Conservation (phyloP, 1,284 basidiomycete genomes). For the Ustilago tritici region DNA sequence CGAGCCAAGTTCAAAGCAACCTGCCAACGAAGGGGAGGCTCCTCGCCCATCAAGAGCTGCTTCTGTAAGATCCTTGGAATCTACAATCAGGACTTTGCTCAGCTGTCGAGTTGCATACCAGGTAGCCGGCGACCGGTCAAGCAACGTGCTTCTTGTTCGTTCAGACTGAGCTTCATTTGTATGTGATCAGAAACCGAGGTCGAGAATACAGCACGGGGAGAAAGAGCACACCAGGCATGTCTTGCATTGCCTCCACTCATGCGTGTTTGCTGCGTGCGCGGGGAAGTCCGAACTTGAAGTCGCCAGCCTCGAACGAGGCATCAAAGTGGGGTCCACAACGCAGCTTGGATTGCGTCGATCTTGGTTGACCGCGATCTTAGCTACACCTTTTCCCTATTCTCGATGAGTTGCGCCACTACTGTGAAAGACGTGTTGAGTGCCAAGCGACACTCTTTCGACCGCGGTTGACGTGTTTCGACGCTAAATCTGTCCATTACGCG, state of each 20-base stretch:
- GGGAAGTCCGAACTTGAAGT: neutral
- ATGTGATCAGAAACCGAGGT: neutral
- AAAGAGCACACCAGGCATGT: neutral
- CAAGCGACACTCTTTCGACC: slow-evolving; percentile 6
- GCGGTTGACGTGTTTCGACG: neutral
- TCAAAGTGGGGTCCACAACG: neutral
- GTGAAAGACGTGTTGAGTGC: neutral
- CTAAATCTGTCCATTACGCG: neutral
- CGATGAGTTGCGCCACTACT: neutral
- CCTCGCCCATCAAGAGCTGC: too few species aligned
- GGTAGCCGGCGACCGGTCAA: too few species aligned
- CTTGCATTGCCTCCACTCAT: neutral
- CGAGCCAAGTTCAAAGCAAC: too few species aligned
- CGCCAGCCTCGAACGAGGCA: neutral
- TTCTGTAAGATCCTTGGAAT: too few species aligned
- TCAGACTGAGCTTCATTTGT: too few species aligned
- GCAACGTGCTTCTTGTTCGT: too few species aligned
- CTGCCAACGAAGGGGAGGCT: too few species aligned
- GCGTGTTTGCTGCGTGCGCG: neutral
- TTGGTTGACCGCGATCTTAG: neutral
- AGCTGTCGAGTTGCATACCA: too few species aligned
- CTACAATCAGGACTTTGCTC: too few species aligned
- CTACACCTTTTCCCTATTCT: neutral
- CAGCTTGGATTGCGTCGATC: neutral
- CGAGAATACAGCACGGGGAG: neutral